Conservation (phyloP, 495 filamentous ascomycete species). For the Xylaria curta region DNA sequence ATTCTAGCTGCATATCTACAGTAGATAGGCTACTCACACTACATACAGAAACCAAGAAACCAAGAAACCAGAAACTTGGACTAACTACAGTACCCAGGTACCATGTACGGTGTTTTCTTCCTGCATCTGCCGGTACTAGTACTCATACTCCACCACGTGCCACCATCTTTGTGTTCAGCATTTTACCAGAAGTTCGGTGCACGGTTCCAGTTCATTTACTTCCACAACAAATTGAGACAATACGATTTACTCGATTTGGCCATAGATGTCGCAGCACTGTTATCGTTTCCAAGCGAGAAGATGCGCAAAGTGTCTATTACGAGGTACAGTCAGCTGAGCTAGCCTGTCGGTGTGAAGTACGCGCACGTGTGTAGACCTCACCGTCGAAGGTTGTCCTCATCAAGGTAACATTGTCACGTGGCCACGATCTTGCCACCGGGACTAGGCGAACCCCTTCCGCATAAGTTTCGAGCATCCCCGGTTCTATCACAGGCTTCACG, state of each 20-base stretch:
- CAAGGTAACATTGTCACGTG: constrained; percentile 17
- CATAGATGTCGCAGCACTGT: neutral
- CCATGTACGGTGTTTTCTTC: constrained; percentile 15
- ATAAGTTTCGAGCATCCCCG: neutral
- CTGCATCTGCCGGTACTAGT: constrained; percentile 14
- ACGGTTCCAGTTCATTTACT: too few relatives aligned
- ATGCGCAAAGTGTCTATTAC: neutral
- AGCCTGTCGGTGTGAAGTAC: constrained; percentile 4
- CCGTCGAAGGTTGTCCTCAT: neutral
- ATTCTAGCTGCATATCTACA: neutral
- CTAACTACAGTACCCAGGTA: constrained; percentile 1
- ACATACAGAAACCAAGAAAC: too few relatives aligned
- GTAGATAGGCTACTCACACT: neutral
- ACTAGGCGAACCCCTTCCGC: constrained; percentile 24
- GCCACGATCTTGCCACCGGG: constrained; percentile 17
- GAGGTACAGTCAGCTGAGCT: constrained; percentile 25
- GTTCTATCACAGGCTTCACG: constrained; percentile 2
- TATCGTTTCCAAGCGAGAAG: neutral
- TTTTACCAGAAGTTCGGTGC: neutral
- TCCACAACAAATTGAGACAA: neutral
- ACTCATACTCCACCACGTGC: constrained; percentile 13
- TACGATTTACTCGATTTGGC: too few relatives aligned
- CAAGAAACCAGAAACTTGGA: neutral
- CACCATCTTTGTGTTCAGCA: neutral
- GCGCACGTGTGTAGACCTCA: constrained; percentile 12